Base-by-base conservation (phyloP, 2,329 filamentous ascomycete species). In the Colletotrichum caudatum region DNA sequence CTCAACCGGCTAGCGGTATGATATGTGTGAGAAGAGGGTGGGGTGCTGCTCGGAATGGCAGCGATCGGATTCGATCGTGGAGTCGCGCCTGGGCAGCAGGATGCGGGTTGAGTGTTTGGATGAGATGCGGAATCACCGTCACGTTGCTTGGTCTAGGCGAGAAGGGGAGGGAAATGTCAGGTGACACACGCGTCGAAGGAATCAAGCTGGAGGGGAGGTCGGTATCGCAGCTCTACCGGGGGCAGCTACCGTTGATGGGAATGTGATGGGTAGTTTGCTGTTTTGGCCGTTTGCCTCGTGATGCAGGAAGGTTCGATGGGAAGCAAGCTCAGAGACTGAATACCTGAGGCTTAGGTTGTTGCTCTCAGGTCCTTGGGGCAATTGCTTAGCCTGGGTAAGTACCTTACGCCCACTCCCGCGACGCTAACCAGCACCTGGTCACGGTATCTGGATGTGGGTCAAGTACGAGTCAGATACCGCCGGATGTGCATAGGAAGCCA, bases 261-360 rank as follows among this genome's bases (percentile, higher is more conserved):
- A 69, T 29, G 29, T 29, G 29, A 29, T 63, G 51, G 35, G 61
- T 70, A 14, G 56, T 59, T 41, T 69, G 51, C 66, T 62, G 57
- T 72, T 61, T 26, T 69, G 56, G 41, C 56, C 41, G 70, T 74
- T 73, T 74, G 68, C 66, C 65, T 74, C 75, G 74, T 75, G 75
- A 76, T 77, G 75, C 77, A 76, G 75, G 75, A 78, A 80, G 76
- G 78, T 76, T 78, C 75, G 77, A 64, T 69, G 73, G 71, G 37
- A 54, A 33, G 65, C 64, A 65, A 79, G 78, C 78, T 76, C 71
- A 77, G 75, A 77, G 74, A 76, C 76, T 75, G 74, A 75, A 66
- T 48, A 72, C 67, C 69, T 72, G 60, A 72, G 69, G 69, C 65
- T 64, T 56, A 48, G 60, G 69, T 69, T 50, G 68, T 51, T 68